These are phyloP conservation scores for Vanderwaltozyma yarrowii DNA, from an alignment of 805 yeast species.

Conservation along the genomic window DNA sequence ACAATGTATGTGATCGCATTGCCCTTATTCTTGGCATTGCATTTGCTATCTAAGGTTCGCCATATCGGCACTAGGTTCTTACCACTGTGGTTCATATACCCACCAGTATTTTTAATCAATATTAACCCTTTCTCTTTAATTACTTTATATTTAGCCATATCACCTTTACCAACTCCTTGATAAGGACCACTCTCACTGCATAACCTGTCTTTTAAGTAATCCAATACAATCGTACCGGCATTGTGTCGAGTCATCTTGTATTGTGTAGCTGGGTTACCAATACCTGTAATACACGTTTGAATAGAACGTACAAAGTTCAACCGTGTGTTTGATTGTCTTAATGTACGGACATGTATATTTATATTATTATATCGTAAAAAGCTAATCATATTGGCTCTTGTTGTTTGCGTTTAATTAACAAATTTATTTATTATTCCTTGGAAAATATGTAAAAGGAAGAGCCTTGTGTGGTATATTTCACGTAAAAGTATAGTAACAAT, in stretches of 20 bases:
- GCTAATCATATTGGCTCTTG: no score
- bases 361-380: no score
- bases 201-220: slow-evolving; percentile 17
- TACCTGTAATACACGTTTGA: slow-evolving; percentile 20
- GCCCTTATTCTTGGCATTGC: slow-evolving; percentile 4
- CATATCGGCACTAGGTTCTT: slow-evolving; percentile 41
- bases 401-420: no score
- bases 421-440: no score
- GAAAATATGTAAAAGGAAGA: no score
- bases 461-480: no score
- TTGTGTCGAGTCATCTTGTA: slow-evolving; percentile 63
- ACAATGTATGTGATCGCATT: slow-evolving; percentile 34
- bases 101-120: slow-evolving; percentile 40
- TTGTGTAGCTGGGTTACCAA: slow-evolving; percentile 69
- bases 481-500: no score
- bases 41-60: slow-evolving; percentile 19
- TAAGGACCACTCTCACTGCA: no score
- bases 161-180: no score
- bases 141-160: not conserved
- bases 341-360: no score
- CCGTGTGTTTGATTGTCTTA: no score
- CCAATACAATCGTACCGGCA: slow-evolving; percentile 55
- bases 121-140: slow-evolving; percentile 22
- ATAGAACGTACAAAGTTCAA: no score
- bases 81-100: slow-evolving; percentile 66